A percentile compares a stretch with the other conserved stretches of the same genome.
These are phyloP conservation scores for Phytophthora cryptogea DNA, from an alignment of 352 stramenopile genomes.

Conservation along the genomic window DNA sequence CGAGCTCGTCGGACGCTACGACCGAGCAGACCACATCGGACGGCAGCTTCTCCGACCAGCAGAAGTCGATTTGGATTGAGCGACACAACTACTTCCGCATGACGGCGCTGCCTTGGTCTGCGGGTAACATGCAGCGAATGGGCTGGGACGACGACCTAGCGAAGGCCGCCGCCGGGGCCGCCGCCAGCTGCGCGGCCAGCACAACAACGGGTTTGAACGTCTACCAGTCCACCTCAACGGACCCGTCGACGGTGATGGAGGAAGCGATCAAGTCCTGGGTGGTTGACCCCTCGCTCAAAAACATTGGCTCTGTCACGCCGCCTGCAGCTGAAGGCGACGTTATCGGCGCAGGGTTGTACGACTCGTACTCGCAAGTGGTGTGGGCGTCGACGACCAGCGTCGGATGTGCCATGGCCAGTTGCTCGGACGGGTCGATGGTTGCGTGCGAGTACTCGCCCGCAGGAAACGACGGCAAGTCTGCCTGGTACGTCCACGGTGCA, in stretches of 20 bases:
- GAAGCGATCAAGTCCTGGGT: slow-evolving; percentile 62
- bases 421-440: slow-evolving; percentile 44
- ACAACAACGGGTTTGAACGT: slow-evolving; percentile 54
- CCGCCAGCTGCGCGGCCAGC: slow-evolving; percentile 40
- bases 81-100: slow-evolving; percentile 80
- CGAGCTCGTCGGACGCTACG: slow-evolving; percentile 9
- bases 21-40: slow-evolving; percentile 25
- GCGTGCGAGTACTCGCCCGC: slow-evolving; percentile 67
- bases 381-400: slow-evolving; percentile 69
- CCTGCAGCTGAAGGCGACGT: slow-evolving; percentile 38
- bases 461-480: slow-evolving; percentile 55
- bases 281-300: slow-evolving; percentile 39
- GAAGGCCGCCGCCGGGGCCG: slow-evolving; percentile 41
- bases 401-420: slow-evolving; percentile 63
- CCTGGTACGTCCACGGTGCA: slow-evolving; percentile 63
- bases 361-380: slow-evolving; percentile 76
- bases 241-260: slow-evolving; percentile 45
- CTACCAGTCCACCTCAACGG: slow-evolving; percentile 38
- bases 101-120: slow-evolving; percentile 57
- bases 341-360: slow-evolving; percentile 67
- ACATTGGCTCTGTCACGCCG: slow-evolving; percentile 33
- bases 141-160: slow-evolving; percentile 66
- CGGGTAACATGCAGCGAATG: slow-evolving; percentile 69
- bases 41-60: slow-evolving; percentile 31
- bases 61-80: slow-evolving; percentile 73